Conservation (phyloP, 306 rosid genomes). For the Gynostemma pentaphyllum region DNA sequence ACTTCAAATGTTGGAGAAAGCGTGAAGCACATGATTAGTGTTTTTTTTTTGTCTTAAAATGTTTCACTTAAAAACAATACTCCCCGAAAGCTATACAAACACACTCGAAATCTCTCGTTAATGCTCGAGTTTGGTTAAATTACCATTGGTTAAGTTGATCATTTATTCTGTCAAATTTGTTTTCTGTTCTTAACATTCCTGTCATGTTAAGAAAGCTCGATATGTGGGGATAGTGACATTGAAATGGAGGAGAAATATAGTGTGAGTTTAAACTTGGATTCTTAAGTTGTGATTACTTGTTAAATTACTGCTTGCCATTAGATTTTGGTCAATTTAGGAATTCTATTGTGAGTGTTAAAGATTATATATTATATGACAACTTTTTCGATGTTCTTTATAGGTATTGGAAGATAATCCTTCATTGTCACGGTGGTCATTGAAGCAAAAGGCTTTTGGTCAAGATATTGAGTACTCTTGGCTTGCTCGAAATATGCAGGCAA, state of each 20-base stretch:
- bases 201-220: too few species aligned
- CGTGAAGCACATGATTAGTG: too few species aligned
- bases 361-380: neutral
- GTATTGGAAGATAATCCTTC: constrained; percentile 79
- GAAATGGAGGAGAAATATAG: neutral
- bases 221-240: neutral
- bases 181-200: too few species aligned
- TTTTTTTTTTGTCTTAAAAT: too few species aligned
- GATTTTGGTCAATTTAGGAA: neutral
- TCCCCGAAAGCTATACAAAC: too few species aligned
- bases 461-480: constrained; percentile 85
- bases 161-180: too few species aligned
- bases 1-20: too few species aligned
- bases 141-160: too few species aligned
- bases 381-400: constrained; percentile 29
- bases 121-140: too few species aligned
- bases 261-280: neutral
- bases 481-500: constrained; percentile 94
- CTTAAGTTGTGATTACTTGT: neutral
- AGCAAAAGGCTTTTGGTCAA: constrained; percentile 79
- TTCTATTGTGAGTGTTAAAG: neutral
- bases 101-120: too few species aligned
- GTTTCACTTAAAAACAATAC: too few species aligned
- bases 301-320: neutral
- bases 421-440: constrained; percentile 83